Conservation (phyloP, 1,139 yeast genomes). For the Pichia sp. region DNA sequence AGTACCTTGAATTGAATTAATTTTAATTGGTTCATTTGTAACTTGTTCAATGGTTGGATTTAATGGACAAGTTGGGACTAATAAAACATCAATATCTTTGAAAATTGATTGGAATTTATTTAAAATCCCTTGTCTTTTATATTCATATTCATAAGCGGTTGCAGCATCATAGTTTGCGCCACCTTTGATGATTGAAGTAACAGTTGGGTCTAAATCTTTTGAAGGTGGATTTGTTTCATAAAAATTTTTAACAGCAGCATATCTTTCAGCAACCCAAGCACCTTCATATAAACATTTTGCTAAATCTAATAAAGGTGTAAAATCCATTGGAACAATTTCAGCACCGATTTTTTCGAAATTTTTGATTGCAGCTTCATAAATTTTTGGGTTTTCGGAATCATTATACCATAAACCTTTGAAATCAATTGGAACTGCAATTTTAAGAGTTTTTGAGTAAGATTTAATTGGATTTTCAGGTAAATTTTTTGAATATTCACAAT, state of each 20-base stretch:
- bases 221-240: conserved; percentile 68
- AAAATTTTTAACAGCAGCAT: conserved; percentile 72
- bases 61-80: conserved; percentile 91
- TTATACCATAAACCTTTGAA: conserved; percentile 64
- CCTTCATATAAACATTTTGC: conserved; percentile 94
- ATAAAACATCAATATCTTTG: conserved; percentile 59
- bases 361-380: conserved; percentile 57
- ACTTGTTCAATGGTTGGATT: conserved; percentile 76
- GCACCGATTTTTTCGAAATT: conserved; percentile 51
- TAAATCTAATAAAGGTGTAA: conserved; percentile 65
- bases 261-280: conserved; percentile 98
- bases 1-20: conserved; percentile 89
- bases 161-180: conserved; percentile 78
- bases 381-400: conserved; percentile 66
- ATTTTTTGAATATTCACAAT: conserved; percentile 74
- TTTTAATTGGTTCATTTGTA: conserved; percentile 66
- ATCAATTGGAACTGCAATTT: conserved; percentile 65
- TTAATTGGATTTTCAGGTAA: conserved; percentile 62
- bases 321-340: conserved; percentile 54
- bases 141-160: conserved; percentile 76
- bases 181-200: conserved; percentile 63
- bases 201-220: conserved; percentile 74
- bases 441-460: conserved; percentile 47
- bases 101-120: conserved; percentile 55
- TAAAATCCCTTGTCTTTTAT: conserved; percentile 69